Base-by-base conservation (phyloP, 2,329 filamentous ascomycete species). In the Pezicula carpinea region DNA sequence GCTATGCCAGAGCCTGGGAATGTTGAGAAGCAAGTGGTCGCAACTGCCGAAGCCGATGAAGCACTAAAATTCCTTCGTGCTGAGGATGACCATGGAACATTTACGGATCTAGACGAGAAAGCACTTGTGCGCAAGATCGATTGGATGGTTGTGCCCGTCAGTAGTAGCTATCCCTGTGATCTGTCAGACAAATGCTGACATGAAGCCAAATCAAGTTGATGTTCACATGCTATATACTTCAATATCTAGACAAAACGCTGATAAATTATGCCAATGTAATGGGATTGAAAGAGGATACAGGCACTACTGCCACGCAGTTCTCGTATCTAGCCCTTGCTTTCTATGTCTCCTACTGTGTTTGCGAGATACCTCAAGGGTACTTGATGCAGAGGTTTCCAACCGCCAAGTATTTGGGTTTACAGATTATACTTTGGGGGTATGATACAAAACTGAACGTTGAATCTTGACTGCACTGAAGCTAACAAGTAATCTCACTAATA, bases 101-200 rank as follows among this genome's bases (percentile, higher is more conserved):
- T 48, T 6, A 35, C 34, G 6, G 23, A 33, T 5, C 19, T 39
- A 18, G 62, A 64, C 23, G 59, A 79, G 54, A 77, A 72, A 53
- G 66, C 76, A n/a, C 59, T 86, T 14, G 58, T 85, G n/a, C 66
- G 71, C 15, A 76, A 70, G 44, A 83, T 85, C 49, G 82, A 86
- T 61, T 75, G 70, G 72, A 76, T 80, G 58, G 64, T 82, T 53
- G 78, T 82, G 73, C 79, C 78, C 0, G 64, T 72, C 47, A 19
- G 38, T 39, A 15, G 13, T 21, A 23, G 8, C 19, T 23, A 14
- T 18, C 50, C 58, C 52, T 21, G 13, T 21, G 13, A 17, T 22
- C 11, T 38, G 21, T 29, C 32, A 10, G 26, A 35, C 11, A n/a
- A 5, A 1, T 15, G 40, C 23, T 23, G 18, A 19, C n/a, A 23